Conservation (phyloP, 768 basidiomycete species). For the Mycena vitilis region DNA sequence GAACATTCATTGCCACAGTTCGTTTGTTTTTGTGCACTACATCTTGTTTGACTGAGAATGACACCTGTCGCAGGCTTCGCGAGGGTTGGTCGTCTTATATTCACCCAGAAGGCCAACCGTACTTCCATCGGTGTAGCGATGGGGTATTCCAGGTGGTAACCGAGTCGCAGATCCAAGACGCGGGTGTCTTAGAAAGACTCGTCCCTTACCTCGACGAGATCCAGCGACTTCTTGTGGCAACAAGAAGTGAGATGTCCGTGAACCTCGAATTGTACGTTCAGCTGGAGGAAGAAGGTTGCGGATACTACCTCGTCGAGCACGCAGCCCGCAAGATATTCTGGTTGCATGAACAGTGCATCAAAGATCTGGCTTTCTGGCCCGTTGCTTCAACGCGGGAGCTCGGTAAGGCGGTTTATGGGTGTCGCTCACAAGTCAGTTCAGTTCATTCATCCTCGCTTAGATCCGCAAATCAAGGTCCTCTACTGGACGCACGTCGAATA, state of each 20-base stretch:
- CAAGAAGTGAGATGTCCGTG: conserved; percentile 46
- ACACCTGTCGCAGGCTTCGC: conserved; percentile 38
- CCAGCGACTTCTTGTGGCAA: conserved; percentile 42
- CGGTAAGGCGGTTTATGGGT: conserved; percentile 48
- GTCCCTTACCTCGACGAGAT: conserved; percentile 49
- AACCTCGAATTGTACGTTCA: conserved; percentile 63
- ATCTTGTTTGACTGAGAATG: background rate
- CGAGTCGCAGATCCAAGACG: conserved; percentile 58
- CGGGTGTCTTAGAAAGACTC: conserved; percentile 48
- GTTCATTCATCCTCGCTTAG: background rate
- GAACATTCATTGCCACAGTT: background rate
- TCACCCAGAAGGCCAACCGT: conserved; percentile 72
- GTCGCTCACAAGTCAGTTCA: too few relatives aligned
- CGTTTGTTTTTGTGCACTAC: background rate
- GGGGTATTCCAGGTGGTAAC: conserved; percentile 59
- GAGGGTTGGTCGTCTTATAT: conserved; percentile 56
- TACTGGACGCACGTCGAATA: conserved; percentile 74
- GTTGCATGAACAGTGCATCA: conserved; percentile 57
- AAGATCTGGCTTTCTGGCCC: conserved; percentile 53
- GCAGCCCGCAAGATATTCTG: conserved; percentile 59
- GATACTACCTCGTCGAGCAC: conserved; percentile 69
- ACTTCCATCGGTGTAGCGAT: conserved; percentile 51
- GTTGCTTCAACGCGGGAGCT: too few relatives aligned
- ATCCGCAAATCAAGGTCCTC: conserved; percentile 52
- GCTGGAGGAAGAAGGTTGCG: conserved; percentile 54